These are phyloP conservation scores for Epichloe elymi DNA, from an alignment of 2,329 filamentous ascomycete species.

Conservation along the genomic window DNA sequence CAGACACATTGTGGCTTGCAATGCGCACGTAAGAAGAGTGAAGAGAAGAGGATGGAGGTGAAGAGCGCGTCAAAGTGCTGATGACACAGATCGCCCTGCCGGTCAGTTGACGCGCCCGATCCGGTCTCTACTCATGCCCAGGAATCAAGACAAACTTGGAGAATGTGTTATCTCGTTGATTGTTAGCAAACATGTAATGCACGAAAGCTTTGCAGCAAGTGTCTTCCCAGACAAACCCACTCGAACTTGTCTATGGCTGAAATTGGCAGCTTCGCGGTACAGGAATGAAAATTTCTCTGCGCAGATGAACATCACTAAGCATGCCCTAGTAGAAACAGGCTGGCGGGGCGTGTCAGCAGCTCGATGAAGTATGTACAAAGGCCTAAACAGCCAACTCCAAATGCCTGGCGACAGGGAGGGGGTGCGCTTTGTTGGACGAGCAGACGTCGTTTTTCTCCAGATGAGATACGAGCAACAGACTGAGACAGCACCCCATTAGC, in stretches of 20 bases:
- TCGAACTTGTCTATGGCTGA: not conserved
- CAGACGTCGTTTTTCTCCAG: not conserved
- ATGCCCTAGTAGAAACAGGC: not conserved
- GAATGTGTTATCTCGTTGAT: not conserved
- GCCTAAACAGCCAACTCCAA: not conserved
- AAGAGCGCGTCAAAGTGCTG: not conserved
- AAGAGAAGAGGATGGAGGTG: not conserved
- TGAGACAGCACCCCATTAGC: constrained; percentile 2
- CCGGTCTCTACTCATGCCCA: not conserved
- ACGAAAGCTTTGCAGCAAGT: not conserved
- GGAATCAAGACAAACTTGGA: not conserved
- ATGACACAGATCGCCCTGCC: not conserved
- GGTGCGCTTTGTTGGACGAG: constrained; percentile 1
- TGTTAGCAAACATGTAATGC: not conserved
- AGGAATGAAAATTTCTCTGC: not conserved
- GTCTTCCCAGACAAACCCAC: not conserved
- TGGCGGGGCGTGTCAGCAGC: not conserved
- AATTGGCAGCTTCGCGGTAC: not conserved
- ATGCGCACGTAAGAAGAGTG: not conserved
- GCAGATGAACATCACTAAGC: not conserved
- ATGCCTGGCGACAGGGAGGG: not conserved
- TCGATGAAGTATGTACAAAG: not conserved
- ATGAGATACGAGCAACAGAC: not conserved
- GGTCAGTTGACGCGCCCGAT: not conserved
- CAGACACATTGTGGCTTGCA: constrained; percentile 1